These are phyloP conservation scores for Spencermartinsiella ligniputridi DNA, from an alignment of 1,139 yeast species.

Conservation along the genomic window DNA sequence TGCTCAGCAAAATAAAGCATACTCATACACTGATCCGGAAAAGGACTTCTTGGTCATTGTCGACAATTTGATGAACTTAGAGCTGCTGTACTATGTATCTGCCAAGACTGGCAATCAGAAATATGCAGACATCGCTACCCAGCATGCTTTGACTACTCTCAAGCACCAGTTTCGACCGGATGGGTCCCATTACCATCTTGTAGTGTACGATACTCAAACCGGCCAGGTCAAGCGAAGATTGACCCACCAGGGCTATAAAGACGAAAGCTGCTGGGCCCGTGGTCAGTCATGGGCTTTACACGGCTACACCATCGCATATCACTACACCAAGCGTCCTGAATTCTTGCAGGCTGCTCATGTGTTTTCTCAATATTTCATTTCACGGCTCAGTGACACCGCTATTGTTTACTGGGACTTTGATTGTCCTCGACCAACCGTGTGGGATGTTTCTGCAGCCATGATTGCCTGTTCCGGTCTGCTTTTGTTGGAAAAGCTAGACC, in stretches of 20 bases:
- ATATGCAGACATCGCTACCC: constrained; percentile 30
- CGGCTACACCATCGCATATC: constrained; percentile 29
- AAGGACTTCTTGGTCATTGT: constrained; percentile 31
- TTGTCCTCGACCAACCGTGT: constrained; percentile 28
- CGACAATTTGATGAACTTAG: constrained; percentile 34
- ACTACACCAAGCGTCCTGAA: constrained; percentile 25
- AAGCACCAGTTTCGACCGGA: constrained; percentile 29
- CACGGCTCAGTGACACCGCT: constrained; percentile 27
- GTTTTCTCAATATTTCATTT: constrained; percentile 25
- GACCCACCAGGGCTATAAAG: constrained; percentile 31
- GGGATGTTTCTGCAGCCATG: constrained; percentile 33
- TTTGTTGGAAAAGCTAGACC: constrained; percentile 22
- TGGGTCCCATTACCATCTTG: constrained; percentile 30
- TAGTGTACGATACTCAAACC: constrained; percentile 25
- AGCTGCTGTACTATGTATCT: constrained; percentile 30
- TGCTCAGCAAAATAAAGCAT: constrained; percentile 17
- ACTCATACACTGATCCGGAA: constrained; percentile 18
- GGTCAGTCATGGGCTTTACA: constrained; percentile 34
- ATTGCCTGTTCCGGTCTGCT: constrained; percentile 30
- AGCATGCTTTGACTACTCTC: constrained; percentile 31
- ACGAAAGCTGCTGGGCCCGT: constrained; percentile 32
- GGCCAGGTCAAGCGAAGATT: constrained; percentile 26
- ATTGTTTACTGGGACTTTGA: constrained; percentile 34
- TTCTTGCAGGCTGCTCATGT: constrained; percentile 29
- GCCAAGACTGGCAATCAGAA: constrained; percentile 27